Base-by-base conservation (phyloP, 148 eudicot species). In the Rhododendron ovatum region DNA sequence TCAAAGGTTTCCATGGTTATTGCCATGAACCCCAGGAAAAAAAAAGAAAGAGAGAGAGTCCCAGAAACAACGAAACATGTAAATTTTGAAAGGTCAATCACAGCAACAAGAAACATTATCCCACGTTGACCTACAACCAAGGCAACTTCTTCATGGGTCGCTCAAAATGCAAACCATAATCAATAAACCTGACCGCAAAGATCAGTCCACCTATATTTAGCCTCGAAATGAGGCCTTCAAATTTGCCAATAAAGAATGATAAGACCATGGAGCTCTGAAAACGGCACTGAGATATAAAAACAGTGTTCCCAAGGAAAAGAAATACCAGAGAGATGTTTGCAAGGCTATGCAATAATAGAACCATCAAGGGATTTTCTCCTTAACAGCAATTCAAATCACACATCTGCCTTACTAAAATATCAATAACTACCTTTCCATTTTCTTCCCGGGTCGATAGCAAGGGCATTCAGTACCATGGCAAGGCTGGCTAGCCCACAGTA, bases 401-500 rank as follows among this genome's bases (percentile, higher is more conserved):
- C 65, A 84, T 18, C 33, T 57, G 48, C 50, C 61, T 35, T 18
- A 24, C 69, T 15, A 5, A 45, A 33, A 63, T 20, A 10, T 26
- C 28, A 55, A 81, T 17, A 53, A 33, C 84, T 86, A 97, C 99
- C 99, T 97, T 97, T 97, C 99, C 99, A 97, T 88, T 89, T 94
- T 91, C 95, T 94, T 85, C 96, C 94, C 24, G 99, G 99, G 85
- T 97, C 99, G 63, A 97, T 94, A 84, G 94, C 93, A 74, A 97
- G 99, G 80, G 99, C 98, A 89, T 97, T 97, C 90, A 97, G 91
- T 82, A 95, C 99, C 96, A 97, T 89, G 8, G 98, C 87, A 88
- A 97, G 98, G 89, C 94, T 97, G 79, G 99, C 98, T 86, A 97
- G 88, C 86, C 99, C 99, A 90, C 99, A 97, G 84, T 95, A 97